Base-by-base conservation (phyloP, 495 filamentous ascomycete species). In the Margaritispora aquatica region DNA sequence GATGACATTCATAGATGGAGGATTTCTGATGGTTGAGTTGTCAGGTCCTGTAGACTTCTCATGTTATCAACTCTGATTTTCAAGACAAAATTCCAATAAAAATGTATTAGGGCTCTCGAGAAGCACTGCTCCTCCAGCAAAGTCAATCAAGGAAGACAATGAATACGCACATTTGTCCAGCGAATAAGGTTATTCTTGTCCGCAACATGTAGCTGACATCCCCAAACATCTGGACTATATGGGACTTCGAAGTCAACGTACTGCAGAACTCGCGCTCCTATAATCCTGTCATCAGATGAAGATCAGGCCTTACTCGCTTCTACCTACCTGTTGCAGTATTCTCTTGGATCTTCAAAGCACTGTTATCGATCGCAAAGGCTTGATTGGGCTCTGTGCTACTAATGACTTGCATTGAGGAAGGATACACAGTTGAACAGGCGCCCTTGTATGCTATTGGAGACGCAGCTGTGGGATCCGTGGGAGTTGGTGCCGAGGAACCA, bases 381-480 rank as follows among this genome's bases (percentile, higher is more conserved):
- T 44, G 11, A 38, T 46, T 24, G 19, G 56, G 56, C 9, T 52
- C 17, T 15, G 46, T 13, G 26, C 56, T 58, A 27, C 15, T 26
- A 27, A 58, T 47, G n/a, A 48, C 26, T 20, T 51, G 48, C 10
- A 58, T 7, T 2, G 53, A 55, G 2, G 17, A 47, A 7, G 56
- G 56, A n/a, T 26, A 52, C 9, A 41, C 8, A 26, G 48, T 58
- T 3, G 19, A 2, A 31, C 56, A 59, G 11, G 38, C 10, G 11
- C 38, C 38, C 15, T 44, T 44, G 17, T 44, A 44, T 3, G 38
- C 38, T 15, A 44, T n/a, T 44, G 57, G 22, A n/a, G n/a, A n/a
- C n/a, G n/a, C n/a, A n/a, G n/a, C n/a, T n/a, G 44, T 58, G 41
- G 55, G 55, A 1, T 26, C 26, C 23, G 55, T 47, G 26, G 55